These are phyloP conservation scores for Nakazawaea holstii DNA, from an alignment of 805 yeast genomes.

Conservation along the genomic window DNA sequence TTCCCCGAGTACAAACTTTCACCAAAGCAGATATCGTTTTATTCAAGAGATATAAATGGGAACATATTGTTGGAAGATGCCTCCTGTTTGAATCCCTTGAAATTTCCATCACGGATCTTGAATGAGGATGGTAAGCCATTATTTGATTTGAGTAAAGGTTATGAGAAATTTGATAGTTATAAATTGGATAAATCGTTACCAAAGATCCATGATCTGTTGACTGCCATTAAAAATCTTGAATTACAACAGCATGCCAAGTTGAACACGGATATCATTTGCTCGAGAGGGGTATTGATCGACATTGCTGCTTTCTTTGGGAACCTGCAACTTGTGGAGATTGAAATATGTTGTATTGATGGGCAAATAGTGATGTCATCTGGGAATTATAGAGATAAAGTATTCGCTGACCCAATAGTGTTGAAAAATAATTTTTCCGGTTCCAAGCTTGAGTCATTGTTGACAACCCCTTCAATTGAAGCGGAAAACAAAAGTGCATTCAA, in stretches of 20 bases:
- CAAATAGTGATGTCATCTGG: constrained; percentile 2
- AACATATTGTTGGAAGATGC: not conserved
- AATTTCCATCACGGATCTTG: not conserved
- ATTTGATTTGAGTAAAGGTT: constrained; percentile 3
- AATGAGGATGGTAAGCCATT: not conserved
- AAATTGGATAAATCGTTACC: not conserved
- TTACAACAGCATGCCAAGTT: not conserved
- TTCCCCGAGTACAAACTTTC: not conserved
- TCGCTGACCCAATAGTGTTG: not conserved
- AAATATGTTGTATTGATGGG: not conserved
- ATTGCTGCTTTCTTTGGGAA: not conserved
- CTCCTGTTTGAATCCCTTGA: not conserved
- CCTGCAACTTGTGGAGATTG: not conserved
- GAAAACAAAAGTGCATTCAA: constrained; percentile 1
- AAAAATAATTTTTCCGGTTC: not conserved
- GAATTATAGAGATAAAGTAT: constrained; percentile 3
- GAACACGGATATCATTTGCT: not conserved
- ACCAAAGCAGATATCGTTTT: not conserved
- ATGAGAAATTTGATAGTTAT: not conserved
- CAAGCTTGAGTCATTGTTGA: constrained; percentile 5
- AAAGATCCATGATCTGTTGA: constrained; percentile 3
- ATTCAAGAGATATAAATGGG: not conserved
- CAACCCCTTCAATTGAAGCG: not conserved
- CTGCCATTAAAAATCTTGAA: not conserved
- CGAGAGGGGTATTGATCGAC: constrained; percentile 4